Base-by-base conservation (phyloP, 345 rosid genomes). In the Cochlearia excelsa region DNA sequence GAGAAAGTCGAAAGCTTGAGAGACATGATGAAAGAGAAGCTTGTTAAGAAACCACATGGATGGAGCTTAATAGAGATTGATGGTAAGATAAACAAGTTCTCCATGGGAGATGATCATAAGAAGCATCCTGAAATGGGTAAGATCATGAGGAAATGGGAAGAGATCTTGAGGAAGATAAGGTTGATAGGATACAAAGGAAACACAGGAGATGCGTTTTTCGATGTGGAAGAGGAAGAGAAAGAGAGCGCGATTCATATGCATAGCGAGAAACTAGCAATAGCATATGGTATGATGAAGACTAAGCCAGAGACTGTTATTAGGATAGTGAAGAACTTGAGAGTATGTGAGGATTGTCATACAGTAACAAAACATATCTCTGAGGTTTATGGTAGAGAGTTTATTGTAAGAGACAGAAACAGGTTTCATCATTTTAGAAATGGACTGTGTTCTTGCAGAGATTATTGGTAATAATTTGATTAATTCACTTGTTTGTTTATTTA, bases 401-500 rank as follows among this genome's bases (percentile, higher is more conserved):
- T 85, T 46, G 92, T 85, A 0, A 80, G 92, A 63, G 92, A 88
- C 33, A 41, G 88, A 46, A 88, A 85, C 56, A 66, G 93, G 51
- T 88, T 85, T 72, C 96, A 88, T 64, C 88, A 81, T 81, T 85
- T 88, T 68, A 73, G 65, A 72, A 68, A 73, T 39, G 95, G 96
- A 46, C 45, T 54, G 26, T 88, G 96, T 70, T 88, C 96, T 31
- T 87, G 95, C 55, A 67, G 7, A 63, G 96, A 83, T 72, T 88
- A 77, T 58, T 88, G 96, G 96, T 85, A 5, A 37, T 37, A 2
- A 6, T 37, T 37, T 3, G 30, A 63, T n/a, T 23, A 57, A 6
- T 47, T 44, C 2, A 6, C 33, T 57, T 37, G 50, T 45, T 61
- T 53, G 30, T 31, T 31, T 52, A 30, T 60, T 39, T 54, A n/a